These are phyloP conservation scores for Amanita phalloides DNA, from an alignment of 768 basidiomycete species.

Conservation along the genomic window DNA sequence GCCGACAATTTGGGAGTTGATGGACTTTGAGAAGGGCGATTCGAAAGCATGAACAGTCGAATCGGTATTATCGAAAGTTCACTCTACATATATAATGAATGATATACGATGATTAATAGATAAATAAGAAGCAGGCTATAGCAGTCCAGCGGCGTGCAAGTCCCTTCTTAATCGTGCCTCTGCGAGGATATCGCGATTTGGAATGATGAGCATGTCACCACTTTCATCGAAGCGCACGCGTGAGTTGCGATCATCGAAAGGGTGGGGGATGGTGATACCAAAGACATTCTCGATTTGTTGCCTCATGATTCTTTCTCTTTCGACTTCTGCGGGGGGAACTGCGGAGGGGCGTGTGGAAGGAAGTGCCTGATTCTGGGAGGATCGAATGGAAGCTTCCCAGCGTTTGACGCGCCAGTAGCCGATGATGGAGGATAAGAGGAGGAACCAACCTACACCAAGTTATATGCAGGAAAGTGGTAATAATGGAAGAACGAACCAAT, in stretches of 20 bases:
- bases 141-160: slow-evolving; percentile 42
- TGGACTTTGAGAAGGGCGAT: slow-evolving; percentile 25
- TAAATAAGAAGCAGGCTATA: slow-evolving; percentile 20
- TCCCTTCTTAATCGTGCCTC: slow-evolving; percentile 40
- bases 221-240: slow-evolving; percentile 4
- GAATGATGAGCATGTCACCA: slow-evolving; percentile 13
- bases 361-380: slow-evolving; percentile 19
- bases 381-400: slow-evolving; percentile 67
- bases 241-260: not conserved
- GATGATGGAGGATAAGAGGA: slow-evolving; percentile 74
- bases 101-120: not conserved
- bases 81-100: too few species aligned
- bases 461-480: not conserved
- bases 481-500: slow-evolving; percentile 36
- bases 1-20: slow-evolving; percentile 63
- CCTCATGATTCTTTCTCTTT: slow-evolving; percentile 40
- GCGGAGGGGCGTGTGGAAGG: slow-evolving; percentile 21
- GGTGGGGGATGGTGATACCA: slow-evolving; percentile 23
- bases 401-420: slow-evolving; percentile 80
- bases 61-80: too few species aligned
- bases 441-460: slow-evolving; percentile 68
- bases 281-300: slow-evolving; percentile 43
- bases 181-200: slow-evolving; percentile 18
- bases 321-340: slow-evolving; percentile 18
- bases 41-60: not conserved